Evolutionary conservation across 1,139 yeast genomes (phyloP).

Genomic region (Pneumocystis canis): DNA sequence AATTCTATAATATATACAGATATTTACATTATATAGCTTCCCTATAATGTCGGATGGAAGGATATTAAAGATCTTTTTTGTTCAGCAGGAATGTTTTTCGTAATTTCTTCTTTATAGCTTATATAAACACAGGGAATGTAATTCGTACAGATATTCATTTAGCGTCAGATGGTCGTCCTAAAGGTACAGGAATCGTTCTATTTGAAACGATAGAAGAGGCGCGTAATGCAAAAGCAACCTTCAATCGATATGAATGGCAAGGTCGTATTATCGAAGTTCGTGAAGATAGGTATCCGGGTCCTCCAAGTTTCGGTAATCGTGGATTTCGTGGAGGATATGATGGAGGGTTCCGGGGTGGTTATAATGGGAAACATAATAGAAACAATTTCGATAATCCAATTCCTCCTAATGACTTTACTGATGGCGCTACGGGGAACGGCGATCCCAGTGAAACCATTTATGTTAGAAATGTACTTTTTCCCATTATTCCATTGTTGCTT

Average conservation of each 20-base stretch:
- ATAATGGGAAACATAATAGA: slow-evolving; percentile 15
- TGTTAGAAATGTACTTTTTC: slow-evolving; percentile 41
- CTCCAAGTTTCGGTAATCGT: slow-evolving; percentile 9
- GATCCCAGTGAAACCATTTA: slow-evolving; percentile 47
- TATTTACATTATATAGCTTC: slow-evolving; percentile 33
- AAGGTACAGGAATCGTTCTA: slow-evolving; percentile 82
- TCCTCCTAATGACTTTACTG: slow-evolving; percentile 38
- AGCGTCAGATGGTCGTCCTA: slow-evolving; percentile 60
- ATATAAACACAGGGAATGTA: slow-evolving; percentile 38
- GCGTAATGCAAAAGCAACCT: slow-evolving; percentile 73
- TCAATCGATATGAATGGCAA: slow-evolving; percentile 84
- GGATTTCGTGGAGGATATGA: slow-evolving; percentile 12
- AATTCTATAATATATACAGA: neutral
- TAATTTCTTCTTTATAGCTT: neutral
- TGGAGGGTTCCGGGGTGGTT: slow-evolving; percentile 11
- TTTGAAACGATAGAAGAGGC: slow-evolving; percentile 81
- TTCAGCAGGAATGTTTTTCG: slow-evolving; percentile 26
- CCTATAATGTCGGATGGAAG: slow-evolving; percentile 71
- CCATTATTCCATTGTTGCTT: neutral
- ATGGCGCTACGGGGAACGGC: slow-evolving; percentile 52
- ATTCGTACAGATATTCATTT: slow-evolving; percentile 65
- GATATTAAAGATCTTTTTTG: slow-evolving; percentile 73
- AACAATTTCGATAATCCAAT: slow-evolving; percentile 12
- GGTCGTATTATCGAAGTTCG: slow-evolving; percentile 74
- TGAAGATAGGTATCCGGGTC: slow-evolving; percentile 15